Conservation (phyloP, 768 basidiomycete genomes). For the Terana coerulea region DNA sequence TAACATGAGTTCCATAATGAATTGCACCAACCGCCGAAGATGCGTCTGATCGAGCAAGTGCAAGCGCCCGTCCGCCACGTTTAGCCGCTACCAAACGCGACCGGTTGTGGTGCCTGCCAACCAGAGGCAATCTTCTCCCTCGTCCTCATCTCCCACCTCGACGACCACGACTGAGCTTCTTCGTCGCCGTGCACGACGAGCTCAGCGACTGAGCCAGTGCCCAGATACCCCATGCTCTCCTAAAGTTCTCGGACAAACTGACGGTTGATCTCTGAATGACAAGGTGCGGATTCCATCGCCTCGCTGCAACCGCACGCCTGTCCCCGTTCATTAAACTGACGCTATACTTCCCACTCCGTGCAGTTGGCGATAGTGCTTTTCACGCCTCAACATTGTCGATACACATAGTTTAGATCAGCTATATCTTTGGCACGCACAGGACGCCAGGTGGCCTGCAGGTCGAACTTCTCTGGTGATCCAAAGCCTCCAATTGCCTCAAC, state of each 20-base stretch:
- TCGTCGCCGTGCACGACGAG: not conserved
- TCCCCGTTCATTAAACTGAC: not conserved
- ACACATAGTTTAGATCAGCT: not conserved
- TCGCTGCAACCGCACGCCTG: constrained; percentile 9
- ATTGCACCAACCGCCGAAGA: not conserved
- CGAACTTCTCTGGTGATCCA: not conserved
- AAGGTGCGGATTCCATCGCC: constrained; percentile 12
- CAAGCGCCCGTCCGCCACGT: not conserved
- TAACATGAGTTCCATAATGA: not conserved
- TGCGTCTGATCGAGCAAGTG: not conserved
- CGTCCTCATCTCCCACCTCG: not conserved
- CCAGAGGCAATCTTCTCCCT: constrained; percentile 1
- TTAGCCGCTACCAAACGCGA: constrained; percentile 2
- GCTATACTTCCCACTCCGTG: not conserved
- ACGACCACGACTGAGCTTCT: not conserved
- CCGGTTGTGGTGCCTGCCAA: constrained; percentile 1
- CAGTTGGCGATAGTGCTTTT: not conserved
- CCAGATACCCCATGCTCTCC: constrained; percentile 1
- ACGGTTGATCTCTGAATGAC: constrained; percentile 6
- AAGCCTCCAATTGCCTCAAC: not conserved
- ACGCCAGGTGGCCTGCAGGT: constrained; percentile 10
- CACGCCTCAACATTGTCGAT: not conserved
- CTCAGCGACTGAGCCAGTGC: not conserved
- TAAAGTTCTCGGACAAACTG: not conserved
- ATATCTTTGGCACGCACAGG: constrained; percentile 3